Evolutionary conservation across 345 rosid genomes (phyloP).

Genomic region (Euphorbia tirucalli): DNA sequence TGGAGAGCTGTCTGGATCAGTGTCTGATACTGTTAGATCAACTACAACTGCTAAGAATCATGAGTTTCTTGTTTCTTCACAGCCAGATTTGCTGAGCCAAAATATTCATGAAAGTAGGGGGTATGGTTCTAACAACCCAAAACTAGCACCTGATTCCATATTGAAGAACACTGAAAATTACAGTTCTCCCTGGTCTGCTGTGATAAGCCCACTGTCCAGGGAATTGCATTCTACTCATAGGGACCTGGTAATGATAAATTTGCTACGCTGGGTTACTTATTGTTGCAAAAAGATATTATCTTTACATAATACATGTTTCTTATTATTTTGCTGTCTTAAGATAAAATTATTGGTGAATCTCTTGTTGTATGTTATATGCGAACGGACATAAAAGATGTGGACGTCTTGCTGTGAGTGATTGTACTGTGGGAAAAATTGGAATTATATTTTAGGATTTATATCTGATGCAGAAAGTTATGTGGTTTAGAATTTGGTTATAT

Average conservation of each 20-base stretch:
- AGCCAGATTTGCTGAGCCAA: slow-evolving; percentile 17
- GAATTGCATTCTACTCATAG: slow-evolving; percentile 21
- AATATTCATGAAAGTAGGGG: slow-evolving; percentile 23
- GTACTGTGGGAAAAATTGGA: neutral
- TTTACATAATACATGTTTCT: neutral
- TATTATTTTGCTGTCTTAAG: neutral
- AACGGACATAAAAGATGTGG: neutral
- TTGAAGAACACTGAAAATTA: slow-evolving; percentile 18
- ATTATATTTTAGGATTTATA: neutral
- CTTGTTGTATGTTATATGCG: neutral
- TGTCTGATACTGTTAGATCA: slow-evolving; percentile 18
- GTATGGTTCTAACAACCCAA: slow-evolving; percentile 14
- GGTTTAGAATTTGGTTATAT: neutral
- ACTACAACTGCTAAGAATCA: slow-evolving; percentile 23
- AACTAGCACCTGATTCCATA: slow-evolving; percentile 20
- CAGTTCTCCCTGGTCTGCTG: slow-evolving; percentile 20
- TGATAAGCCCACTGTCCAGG: slow-evolving; percentile 20
- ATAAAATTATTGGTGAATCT: neutral
- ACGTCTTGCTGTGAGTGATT: neutral
- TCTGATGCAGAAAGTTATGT: neutral
- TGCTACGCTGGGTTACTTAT: neutral
- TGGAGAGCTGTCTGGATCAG: slow-evolving; percentile 22
- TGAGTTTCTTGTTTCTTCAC: slow-evolving; percentile 15
- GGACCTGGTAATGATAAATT: slow-evolving; percentile 33
- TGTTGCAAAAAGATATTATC: neutral